Percentiles rank a stretch among this genome's conserved stretches.
Evolutionary conservation across 2,329 filamentous ascomycete genomes (phyloP).

Genomic region (Endoconidiophora polonica): DNA sequence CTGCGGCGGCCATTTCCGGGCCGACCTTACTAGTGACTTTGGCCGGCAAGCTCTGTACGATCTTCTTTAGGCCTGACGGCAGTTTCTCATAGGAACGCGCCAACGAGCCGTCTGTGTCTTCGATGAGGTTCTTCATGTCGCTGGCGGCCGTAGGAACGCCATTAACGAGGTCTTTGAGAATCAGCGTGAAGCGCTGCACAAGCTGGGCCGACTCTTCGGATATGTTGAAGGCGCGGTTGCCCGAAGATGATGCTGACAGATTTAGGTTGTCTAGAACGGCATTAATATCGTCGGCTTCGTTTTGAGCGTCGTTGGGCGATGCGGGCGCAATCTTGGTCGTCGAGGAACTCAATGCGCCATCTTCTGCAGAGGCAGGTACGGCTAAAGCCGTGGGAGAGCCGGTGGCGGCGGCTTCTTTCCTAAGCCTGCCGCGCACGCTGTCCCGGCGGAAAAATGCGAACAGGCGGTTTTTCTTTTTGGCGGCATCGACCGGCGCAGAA

Average conservation of each 20-base stretch:
- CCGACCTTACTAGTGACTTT: constrained; percentile 62
- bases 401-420: not conserved
- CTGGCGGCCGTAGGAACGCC: constrained; percentile 86
- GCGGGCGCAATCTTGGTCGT: constrained; percentile 17
- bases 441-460: constrained; percentile 23
- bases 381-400: not conserved
- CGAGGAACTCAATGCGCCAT: constrained; percentile 15
- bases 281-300: constrained; percentile 54
- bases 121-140: constrained; percentile 54
- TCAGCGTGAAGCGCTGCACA: constrained; percentile 67
- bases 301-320: constrained; percentile 26
- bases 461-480: constrained; percentile 21
- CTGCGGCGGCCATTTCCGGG: constrained; percentile 67
- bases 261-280: constrained; percentile 71
- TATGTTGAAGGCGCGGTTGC: constrained; percentile 65
- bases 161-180: constrained; percentile 82
- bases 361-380: constrained; percentile 15
- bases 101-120: constrained; percentile 45
- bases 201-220: constrained; percentile 72
- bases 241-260: constrained; percentile 53
- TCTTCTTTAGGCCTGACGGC: constrained; percentile 64
- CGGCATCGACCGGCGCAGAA: constrained; percentile 16
- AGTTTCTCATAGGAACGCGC: constrained; percentile 46
- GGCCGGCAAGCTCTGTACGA: constrained; percentile 68
- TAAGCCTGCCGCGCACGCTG: not conserved